Conservation (phyloP, 129 eudicot genomes). For the Glebionis coronaria region DNA sequence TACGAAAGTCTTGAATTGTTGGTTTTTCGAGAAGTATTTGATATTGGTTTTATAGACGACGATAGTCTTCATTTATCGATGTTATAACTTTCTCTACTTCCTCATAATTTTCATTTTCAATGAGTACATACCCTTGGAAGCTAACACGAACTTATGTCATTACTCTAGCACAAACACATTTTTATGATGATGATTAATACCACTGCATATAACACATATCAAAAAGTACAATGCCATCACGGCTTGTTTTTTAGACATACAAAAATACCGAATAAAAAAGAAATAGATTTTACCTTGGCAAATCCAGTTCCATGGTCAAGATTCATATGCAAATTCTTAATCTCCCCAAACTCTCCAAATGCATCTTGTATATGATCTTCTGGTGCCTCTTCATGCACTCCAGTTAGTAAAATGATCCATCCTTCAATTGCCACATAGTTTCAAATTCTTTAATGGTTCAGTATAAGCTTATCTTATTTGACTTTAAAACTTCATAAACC, state of each 20-base stretch:
- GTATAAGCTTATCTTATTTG: neutral
- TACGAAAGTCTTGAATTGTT: no score
- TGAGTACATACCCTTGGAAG: slow-evolving; percentile 81
- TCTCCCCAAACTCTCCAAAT: slow-evolving; percentile 90
- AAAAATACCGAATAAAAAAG: neutral
- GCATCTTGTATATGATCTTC: slow-evolving; percentile 91
- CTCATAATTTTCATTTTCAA: slow-evolving; percentile 74
- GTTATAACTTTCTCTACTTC: slow-evolving; percentile 81
- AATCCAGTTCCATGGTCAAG: slow-evolving; percentile 96
- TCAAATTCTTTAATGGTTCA: slow-evolving; percentile 20
- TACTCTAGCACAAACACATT: neutral
- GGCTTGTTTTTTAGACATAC: neutral
- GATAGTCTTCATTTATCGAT: slow-evolving; percentile 77
- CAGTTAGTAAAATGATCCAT: slow-evolving; percentile 93
- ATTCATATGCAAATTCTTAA: slow-evolving; percentile 89
- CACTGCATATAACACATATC: neutral
- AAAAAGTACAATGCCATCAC: neutral
- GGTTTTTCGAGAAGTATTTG: no score
- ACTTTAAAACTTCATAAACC: slow-evolving; percentile 1
- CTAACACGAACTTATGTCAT: slow-evolving; percentile 5
- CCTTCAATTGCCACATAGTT: slow-evolving; percentile 81
- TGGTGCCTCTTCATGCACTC: slow-evolving; percentile 97
- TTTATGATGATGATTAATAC: neutral
- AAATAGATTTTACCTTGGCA: slow-evolving; percentile 56
- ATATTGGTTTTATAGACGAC: no score